Conservation (phyloP, 2,329 filamentous ascomycete genomes). For the Bipolaris gigantea region DNA sequence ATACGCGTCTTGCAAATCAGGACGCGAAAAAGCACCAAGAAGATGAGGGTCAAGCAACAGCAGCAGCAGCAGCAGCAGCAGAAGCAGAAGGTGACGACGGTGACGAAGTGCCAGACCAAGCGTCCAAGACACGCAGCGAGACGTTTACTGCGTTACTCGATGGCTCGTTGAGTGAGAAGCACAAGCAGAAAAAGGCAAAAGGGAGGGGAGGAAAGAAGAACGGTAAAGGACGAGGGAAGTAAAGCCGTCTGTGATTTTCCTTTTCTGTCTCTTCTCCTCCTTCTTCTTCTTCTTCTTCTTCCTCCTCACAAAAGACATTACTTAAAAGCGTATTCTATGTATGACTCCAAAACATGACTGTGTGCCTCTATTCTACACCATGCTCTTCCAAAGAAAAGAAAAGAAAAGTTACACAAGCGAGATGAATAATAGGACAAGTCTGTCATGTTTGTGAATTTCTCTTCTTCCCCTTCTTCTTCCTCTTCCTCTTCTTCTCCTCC, state of each 20-base stretch:
- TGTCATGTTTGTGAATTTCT: neutral
- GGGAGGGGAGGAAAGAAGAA: neutral
- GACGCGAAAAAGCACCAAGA: neutral
- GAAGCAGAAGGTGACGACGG: neutral
- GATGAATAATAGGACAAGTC: neutral
- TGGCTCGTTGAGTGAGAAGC: conserved; percentile 17
- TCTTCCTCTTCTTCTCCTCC: too few relatives aligned
- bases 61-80: neutral
- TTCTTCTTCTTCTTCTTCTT: too few relatives aligned
- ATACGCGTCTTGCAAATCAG: conserved; percentile 9
- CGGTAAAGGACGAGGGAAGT: neutral
- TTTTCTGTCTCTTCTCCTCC: too few relatives aligned
- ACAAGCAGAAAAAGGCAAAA: conserved; percentile 13
- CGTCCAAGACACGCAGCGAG: conserved; percentile 29
- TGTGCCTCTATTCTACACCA: too few relatives aligned
- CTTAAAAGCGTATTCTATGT: too few relatives aligned
- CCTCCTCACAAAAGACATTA: too few relatives aligned
- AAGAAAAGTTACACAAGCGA: too few relatives aligned
- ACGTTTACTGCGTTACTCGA: conserved; percentile 29
- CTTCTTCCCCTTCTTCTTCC: too few relatives aligned
- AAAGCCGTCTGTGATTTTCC: neutral
- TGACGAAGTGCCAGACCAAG: conserved; percentile 4
- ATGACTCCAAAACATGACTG: too few relatives aligned
- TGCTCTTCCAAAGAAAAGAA: too few relatives aligned
- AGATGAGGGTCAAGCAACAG: neutral